Percentiles rank a stretch among this genome's conserved stretches.
Conservation (phyloP, 108 stramenopile species). For the Pelagomonas calceolata region DNA sequence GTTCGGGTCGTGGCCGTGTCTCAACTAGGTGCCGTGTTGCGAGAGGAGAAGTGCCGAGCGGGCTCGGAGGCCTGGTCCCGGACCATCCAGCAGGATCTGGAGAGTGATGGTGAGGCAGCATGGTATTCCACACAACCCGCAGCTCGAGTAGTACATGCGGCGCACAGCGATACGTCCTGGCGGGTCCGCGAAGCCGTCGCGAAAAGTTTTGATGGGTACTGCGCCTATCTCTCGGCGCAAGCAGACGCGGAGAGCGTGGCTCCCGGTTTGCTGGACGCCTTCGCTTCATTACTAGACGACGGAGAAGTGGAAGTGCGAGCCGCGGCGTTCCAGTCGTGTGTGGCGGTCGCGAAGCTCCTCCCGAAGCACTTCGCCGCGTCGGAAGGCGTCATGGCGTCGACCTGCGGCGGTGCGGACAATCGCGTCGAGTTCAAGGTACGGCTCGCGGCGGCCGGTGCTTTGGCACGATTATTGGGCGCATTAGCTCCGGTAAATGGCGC, state of each 20-base stretch:
- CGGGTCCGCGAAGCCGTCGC: background rate
- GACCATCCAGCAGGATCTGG: background rate
- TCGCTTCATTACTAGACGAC: background rate
- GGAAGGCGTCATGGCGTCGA: background rate
- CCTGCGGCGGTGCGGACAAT: background rate
- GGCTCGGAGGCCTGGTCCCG: too few species aligned
- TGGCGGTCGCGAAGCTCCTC: background rate
- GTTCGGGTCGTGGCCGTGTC: background rate
- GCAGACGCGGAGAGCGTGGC: too few species aligned
- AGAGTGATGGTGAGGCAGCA: background rate
- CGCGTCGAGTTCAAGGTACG: background rate
- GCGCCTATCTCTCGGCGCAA: too few species aligned
- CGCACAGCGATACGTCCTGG: background rate
- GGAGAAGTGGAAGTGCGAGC: background rate
- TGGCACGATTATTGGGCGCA: background rate
- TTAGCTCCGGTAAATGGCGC: background rate
- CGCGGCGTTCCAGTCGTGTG: background rate
- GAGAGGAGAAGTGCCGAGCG: background rate
- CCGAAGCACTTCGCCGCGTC: background rate
- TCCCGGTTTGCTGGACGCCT: background rate
- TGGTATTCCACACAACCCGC: background rate
- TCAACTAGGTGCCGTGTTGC: background rate
- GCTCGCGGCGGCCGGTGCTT: background rate
- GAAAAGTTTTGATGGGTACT: background rate
- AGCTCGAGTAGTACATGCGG: background rate